Base-by-base conservation (phyloP, 108 stramenopile species). In the Stephanodiscus minutulus region DNA sequence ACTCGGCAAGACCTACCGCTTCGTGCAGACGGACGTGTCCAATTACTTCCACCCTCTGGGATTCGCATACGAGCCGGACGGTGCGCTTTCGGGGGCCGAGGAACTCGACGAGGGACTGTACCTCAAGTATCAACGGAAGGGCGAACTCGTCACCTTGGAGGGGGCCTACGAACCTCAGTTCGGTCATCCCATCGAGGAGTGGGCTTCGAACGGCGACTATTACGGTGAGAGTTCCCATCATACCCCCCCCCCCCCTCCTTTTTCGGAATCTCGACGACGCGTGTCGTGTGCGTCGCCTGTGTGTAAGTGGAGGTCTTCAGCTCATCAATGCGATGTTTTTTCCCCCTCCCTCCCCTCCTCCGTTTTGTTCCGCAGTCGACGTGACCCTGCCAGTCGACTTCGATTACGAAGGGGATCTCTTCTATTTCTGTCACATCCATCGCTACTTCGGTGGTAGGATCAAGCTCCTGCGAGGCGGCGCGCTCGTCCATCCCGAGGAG, bases 371-470 rank as follows among this genome's bases (percentile, higher is more conserved):
- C n/a, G n/a, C n/a, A 44, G 43, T 88, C 13, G 59, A 82, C 29
- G 67, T 93, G 33, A 84, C 68, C 13, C 84, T 93, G 39, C 27
- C 77, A 1, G 79, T 85, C 18, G 76, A 70, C 44, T 78, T 36
- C 13, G 53, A 48, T 11, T 82, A 62, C 52, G 69, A 63, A 3
- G 18, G 77, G 61, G 96, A 96, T 72, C 86, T 96, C 50, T 96
- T 96, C 58, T 94, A 94, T 76, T 96, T 94, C 66, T 96, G 96
- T 73, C 96, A 96, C 74, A 79, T 92, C 48, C 90, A 91, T 79
- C 59, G 80, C 63, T 60, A 53, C 20, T 86, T 92, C 83, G 70
- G 76, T 9, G 91, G 85, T 20, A 61, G 90, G 21, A 91, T 96
- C 80, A 85, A 91, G 66, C 73, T 94, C 22, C 66, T 89, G 2